A percentile compares a stretch with the other conserved stretches of the same genome.
phyloP scores from a whole-genome alignment of 2,329 filamentous ascomycete species.

The Akanthomyces uredinophilus region DNA sequence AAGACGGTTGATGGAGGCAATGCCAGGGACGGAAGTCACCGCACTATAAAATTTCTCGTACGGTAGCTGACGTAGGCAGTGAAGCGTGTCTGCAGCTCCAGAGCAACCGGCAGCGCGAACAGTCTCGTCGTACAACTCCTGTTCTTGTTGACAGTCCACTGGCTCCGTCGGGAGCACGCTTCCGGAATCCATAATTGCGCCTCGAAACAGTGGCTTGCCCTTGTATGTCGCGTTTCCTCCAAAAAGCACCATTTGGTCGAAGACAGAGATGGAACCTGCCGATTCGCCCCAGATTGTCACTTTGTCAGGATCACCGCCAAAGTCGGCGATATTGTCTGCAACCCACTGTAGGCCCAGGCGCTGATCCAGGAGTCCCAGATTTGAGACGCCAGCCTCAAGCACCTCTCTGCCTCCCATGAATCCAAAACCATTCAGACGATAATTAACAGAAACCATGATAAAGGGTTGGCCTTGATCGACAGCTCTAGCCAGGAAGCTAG shows the following conservation, averaged over 20 bases:
- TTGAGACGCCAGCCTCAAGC: constrained; percentile 48
- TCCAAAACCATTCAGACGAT: constrained; percentile 58
- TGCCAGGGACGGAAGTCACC: neutral
- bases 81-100: constrained; percentile 46
- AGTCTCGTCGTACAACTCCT: constrained; percentile 50
- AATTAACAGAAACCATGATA: constrained; percentile 60
- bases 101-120: constrained; percentile 23
- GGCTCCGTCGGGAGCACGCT: constrained; percentile 44
- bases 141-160: constrained; percentile 50
- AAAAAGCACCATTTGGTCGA: constrained; percentile 58
- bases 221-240: constrained; percentile 59
- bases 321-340: constrained; percentile 57
- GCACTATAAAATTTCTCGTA: constrained; percentile 36
- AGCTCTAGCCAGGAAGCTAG: constrained; percentile 28
- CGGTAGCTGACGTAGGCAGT: constrained; percentile 58
- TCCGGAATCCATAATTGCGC: constrained; percentile 60
- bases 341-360: constrained; percentile 57
- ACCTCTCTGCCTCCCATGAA: constrained; percentile 55
- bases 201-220: constrained; percentile 57
- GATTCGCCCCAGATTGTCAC: constrained; percentile 63
- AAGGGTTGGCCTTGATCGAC: constrained; percentile 48
- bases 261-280: constrained; percentile 55
- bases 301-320: constrained; percentile 60
- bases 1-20: neutral
- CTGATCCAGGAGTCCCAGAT: constrained; percentile 58